Conservation (phyloP, 1,284 basidiomycete genomes). For the Puccinia horiana region DNA sequence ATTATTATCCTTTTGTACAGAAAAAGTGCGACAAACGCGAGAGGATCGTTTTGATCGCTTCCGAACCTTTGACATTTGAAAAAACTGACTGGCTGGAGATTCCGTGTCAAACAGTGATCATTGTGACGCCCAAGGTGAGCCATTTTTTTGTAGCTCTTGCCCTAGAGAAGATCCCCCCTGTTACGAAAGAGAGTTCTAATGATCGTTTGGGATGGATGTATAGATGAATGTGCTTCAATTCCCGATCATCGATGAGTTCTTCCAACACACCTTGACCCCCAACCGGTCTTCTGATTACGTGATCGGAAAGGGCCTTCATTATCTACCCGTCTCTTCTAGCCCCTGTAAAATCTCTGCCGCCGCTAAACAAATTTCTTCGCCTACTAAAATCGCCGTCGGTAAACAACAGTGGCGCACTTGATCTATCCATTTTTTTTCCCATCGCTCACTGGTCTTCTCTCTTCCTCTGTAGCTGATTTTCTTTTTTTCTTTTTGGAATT, state of each 20-base stretch:
- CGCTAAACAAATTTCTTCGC: neutral
- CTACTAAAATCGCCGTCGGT: neutral
- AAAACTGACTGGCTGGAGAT: slow-evolving; percentile 63
- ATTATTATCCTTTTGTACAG: slow-evolving; percentile 23
- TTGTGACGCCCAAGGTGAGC: slow-evolving; percentile 56
- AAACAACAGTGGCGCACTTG: neutral
- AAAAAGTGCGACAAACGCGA: slow-evolving; percentile 93
- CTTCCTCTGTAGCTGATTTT: neutral
- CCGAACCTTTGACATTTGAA: slow-evolving; percentile 90
- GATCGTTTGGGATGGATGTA: neutral
- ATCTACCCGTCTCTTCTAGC: neutral
- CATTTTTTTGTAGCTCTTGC: neutral
- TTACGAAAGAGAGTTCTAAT: too few relatives aligned
- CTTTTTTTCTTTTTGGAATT: neutral
- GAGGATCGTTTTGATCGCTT: slow-evolving; percentile 65
- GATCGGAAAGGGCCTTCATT: slow-evolving; percentile 39
- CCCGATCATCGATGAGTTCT: slow-evolving; percentile 88
- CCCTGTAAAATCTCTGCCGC: neutral
- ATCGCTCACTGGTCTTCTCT: too few relatives aligned
- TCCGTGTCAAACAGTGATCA: slow-evolving; percentile 62
- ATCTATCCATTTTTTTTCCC: neutral
- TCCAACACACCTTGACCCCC: slow-evolving; percentile 55
- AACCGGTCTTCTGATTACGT: slow-evolving; percentile 40
- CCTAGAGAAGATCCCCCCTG: too few relatives aligned
- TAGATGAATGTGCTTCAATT: slow-evolving; percentile 84